A percentile compares a stretch with the other conserved stretches of the same genome.
These are phyloP conservation scores for Trichoderma citrinoviride DNA, from an alignment of 2,329 filamentous ascomycete genomes.

Conservation along the genomic window DNA sequence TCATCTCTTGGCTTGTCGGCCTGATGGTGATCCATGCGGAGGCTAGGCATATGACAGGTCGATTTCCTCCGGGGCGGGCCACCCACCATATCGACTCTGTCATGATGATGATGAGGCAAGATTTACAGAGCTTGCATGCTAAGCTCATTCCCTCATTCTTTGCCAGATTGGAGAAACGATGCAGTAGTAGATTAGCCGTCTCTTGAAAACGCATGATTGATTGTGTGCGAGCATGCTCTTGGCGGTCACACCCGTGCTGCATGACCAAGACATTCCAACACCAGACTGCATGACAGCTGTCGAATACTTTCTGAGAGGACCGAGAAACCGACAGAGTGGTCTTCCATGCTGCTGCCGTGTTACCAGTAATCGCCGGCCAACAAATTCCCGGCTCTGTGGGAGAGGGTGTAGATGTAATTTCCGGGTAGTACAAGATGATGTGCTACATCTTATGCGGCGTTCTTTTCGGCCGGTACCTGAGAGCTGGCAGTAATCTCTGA, in stretches of 20 bases:
- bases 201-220: background rate
- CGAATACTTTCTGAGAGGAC: background rate
- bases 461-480: background rate
- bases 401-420: background rate
- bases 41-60: conserved; percentile 11
- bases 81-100: background rate
- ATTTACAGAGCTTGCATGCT: background rate
- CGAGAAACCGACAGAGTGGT: conserved; percentile 7
- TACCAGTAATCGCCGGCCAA: conserved; percentile 3
- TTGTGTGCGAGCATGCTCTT: background rate
- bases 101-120: background rate
- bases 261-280: conserved; percentile 12
- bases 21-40: conserved; percentile 13
- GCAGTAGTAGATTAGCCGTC: background rate
- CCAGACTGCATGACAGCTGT: background rate
- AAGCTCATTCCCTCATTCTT: background rate
- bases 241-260: conserved; percentile 4
- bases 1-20: background rate
- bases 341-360: background rate
- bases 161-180: background rate
- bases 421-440: background rate
- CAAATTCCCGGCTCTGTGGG: background rate
- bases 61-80: background rate
- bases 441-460: background rate
- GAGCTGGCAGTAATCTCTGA: background rate